A percentile compares a stretch with the other conserved stretches of the same genome.
Evolutionary conservation across 495 filamentous ascomycete species (phyloP).

Genomic region (Neurospora sp.): DNA sequence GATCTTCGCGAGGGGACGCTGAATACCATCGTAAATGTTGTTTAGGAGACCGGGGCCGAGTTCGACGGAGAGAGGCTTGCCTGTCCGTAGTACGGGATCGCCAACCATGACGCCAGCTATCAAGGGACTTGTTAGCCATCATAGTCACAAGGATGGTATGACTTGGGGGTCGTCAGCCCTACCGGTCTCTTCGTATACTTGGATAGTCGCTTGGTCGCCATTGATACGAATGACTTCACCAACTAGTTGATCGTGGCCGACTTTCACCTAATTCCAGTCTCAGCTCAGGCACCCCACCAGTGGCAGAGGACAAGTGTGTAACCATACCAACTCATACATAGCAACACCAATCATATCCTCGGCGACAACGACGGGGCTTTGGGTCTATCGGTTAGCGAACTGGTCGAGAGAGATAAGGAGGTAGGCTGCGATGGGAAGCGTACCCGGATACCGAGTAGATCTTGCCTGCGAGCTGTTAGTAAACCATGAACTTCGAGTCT

Average conservation of each 20-base stretch:
- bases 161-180: conserved; percentile 14
- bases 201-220: conserved; percentile 88
- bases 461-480: conserved; percentile 41
- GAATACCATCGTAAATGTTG: conserved; percentile 99
- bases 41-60: conserved; percentile 95
- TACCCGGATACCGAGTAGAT: conserved; percentile 79
- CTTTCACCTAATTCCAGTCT: conserved; percentile 51
- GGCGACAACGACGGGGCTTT: conserved; percentile 87
- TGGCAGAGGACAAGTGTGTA: background rate
- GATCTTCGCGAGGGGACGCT: conserved; percentile 85
- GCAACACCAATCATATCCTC: conserved; percentile 98
- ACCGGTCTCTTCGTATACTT: conserved; percentile 99
- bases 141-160: conserved; percentile 6
- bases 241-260: conserved; percentile 80
- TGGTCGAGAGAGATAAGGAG: background rate
- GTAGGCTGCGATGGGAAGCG: conserved; percentile 10
- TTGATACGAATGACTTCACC: conserved; percentile 98
- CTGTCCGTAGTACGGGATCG: conserved; percentile 80
- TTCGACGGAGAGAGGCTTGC: conserved; percentile 94
- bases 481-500: conserved; percentile 1
- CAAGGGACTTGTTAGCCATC: conserved; percentile 1
- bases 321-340: conserved; percentile 87
- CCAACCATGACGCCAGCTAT: conserved; percentile 91
- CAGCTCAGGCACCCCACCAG: conserved; percentile 30
- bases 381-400: conserved; percentile 17